Conservation (phyloP, 805 yeast genomes). For the Saturnispora mendoncae region DNA sequence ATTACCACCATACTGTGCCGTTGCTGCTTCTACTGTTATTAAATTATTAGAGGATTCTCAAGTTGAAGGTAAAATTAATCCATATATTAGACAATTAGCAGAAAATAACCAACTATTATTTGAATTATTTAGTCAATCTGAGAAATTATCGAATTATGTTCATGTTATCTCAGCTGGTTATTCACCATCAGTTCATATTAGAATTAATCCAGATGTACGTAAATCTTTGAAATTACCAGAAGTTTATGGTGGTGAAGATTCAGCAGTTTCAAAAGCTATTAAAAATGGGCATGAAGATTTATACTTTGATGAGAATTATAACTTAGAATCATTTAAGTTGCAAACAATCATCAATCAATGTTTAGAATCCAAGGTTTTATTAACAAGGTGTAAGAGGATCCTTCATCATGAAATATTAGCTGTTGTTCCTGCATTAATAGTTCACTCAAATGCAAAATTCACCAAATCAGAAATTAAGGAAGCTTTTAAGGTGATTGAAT, state of each 20-base stretch:
- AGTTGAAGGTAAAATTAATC: constrained; percentile 28
- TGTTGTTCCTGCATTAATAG: constrained; percentile 49
- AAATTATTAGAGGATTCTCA: constrained; percentile 35
- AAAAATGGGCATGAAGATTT: constrained; percentile 35
- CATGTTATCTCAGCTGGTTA: constrained; percentile 45
- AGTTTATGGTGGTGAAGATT: constrained; percentile 39
- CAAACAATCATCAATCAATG: constrained; percentile 57
- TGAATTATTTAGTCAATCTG: constrained; percentile 33
- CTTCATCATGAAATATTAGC: constrained; percentile 70
- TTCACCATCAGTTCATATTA: constrained; percentile 66
- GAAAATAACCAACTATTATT: constrained; percentile 33
- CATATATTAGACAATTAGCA: constrained; percentile 32
- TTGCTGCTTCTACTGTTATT: constrained; percentile 43
- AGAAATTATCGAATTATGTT: constrained; percentile 31
- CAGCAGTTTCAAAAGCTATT: constrained; percentile 35
- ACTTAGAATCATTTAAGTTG: constrained; percentile 50
- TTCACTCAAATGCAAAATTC: constrained; percentile 40
- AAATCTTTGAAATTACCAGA: constrained; percentile 38
- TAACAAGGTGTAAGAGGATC: constrained; percentile 49
- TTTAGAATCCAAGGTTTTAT: constrained; percentile 45
- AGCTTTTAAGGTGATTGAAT: constrained; percentile 34
- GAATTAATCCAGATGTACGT: constrained; percentile 42
- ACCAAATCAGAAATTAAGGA: constrained; percentile 35
- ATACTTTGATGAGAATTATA: constrained; percentile 35
- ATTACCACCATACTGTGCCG: constrained; percentile 84